Percentiles rank a stretch among this genome's conserved stretches.
phyloP scores from a whole-genome alignment of 2,329 filamentous ascomycete species.

The Xylariomycetidae sp. region DNA sequence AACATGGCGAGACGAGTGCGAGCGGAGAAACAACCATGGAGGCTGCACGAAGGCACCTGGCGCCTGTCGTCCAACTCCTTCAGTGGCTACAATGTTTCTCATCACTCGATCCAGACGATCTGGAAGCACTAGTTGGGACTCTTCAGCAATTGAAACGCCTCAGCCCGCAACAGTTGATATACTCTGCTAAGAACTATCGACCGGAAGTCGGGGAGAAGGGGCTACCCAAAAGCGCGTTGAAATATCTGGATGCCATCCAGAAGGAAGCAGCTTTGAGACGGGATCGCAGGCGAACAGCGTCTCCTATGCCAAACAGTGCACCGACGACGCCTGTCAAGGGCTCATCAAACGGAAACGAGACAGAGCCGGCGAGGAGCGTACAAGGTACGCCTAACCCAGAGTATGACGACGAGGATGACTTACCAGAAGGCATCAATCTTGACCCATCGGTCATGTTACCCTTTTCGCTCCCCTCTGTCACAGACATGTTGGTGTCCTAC shows the following conservation, averaged over 20 bases:
- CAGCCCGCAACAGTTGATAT: constrained; percentile 82
- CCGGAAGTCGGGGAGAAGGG: constrained; percentile 94
- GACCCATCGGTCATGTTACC: constrained; percentile 91
- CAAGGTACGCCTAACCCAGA: constrained; percentile 37
- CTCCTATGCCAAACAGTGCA: constrained; percentile 32
- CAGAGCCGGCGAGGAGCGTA: constrained; percentile 37
- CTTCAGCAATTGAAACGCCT: constrained; percentile 83
- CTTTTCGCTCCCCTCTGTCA: constrained; percentile 91
- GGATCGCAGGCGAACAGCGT: constrained; percentile 45
- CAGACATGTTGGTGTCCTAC: constrained; percentile 94
- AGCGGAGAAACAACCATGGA: constrained; percentile 86
- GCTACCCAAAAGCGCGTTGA: constrained; percentile 80
- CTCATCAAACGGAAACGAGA: constrained; percentile 38
- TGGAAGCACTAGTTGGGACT: constrained; percentile 83
- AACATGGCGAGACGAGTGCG: constrained; percentile 80
- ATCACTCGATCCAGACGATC: constrained; percentile 76
- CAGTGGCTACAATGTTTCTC: constrained; percentile 99
- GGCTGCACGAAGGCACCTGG: constrained; percentile 75
- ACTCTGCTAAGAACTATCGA: constrained; percentile 87
- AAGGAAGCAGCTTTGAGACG: constrained; percentile 63
- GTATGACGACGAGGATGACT: constrained; percentile 61
- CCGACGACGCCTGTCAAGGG: constrained; percentile 33
- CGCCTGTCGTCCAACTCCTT: constrained; percentile 85
- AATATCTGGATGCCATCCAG: constrained; percentile 77
- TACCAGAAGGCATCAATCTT: constrained; percentile 71